phyloP scores from a whole-genome alignment of 139 green algal genomes.

The Ulvella scutata region DNA sequence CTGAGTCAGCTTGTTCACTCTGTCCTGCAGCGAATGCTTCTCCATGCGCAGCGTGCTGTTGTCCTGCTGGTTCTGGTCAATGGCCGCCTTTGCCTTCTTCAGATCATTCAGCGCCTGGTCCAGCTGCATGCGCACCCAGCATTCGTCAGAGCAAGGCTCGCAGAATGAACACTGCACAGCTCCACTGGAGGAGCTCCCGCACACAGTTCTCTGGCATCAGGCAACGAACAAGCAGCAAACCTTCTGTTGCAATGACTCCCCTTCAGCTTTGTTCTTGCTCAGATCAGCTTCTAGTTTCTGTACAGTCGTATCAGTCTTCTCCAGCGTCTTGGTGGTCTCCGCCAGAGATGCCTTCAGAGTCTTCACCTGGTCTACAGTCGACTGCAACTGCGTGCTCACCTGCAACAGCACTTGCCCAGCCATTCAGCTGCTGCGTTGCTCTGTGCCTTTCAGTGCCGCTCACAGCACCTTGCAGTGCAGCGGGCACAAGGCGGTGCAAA shows the following conservation, averaged over 20 bases:
- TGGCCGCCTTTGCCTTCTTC: background rate
- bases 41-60: background rate
- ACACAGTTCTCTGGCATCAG: no score
- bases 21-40: background rate
- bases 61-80: background rate
- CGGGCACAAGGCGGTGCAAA: no score
- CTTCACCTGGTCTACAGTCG: background rate
- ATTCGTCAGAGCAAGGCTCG: no score
- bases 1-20: background rate
- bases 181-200: no score
- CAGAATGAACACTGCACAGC: no score
- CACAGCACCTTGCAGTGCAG: no score
- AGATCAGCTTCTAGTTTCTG: background rate
- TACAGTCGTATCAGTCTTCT: background rate
- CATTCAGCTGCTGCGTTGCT: no score
- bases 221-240: no score
- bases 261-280: no score
- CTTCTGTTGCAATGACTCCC: no score
- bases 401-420: no score
- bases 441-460: no score
- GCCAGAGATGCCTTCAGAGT: background rate
- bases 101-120: background rate
- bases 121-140: background rate
- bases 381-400: background rate
- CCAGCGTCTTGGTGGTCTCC: background rate